Base-by-base conservation (phyloP, 176 grass and related monocot species). In the Tillandsia fasciculata region DNA sequence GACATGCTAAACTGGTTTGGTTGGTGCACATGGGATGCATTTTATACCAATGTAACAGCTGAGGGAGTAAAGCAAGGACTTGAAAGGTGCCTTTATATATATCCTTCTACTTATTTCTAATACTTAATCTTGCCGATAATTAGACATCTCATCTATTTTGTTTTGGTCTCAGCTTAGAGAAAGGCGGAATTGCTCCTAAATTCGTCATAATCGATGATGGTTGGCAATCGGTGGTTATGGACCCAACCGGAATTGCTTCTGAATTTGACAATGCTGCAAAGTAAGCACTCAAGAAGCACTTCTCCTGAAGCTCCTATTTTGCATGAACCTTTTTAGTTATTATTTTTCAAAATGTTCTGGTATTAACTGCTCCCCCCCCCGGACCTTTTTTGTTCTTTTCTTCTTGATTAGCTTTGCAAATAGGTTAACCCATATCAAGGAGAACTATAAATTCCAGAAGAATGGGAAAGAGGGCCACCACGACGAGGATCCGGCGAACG, bases 1-100 rank as follows among this genome's bases (percentile, higher is more conserved):
- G 84, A 85, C 53, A 87, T 87, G 74, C 71, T 96, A 26, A 90
- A 87, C 74, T 90, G 87, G 87, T 96, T 96, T 90, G 91, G 91
- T 3, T 96, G 91, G 91, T 96, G 91, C 63, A 96, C 91, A 76
- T 96, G 91, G 91, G 91, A 96, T 78, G 91, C 91, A 1, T 96
- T 96, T 49, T 96, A 96, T 69, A 96, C 84, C 23, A 61, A 83
- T 74, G 87, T 96, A 47, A 96, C 72, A 7, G 71, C 87, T 2
- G 71, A 90, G 70, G 91, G 91, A 49, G 78, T 96, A 49, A 75
- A 74, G 58, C 58, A 87, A 76, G 91, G 91, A 51, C 64, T 96
- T 12, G 73, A 83, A 80, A 96, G 87, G 91, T 90, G n/a, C 52
- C 50, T 56, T n/a, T 26, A 64, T 70, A 63, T 26, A 64, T 70